These are phyloP conservation scores for rapeseed (Brassica napus) DNA, from an alignment of 345 rosid genomes.

Conservation along the genomic window Da-Ae NC_063440.1:3138501-3139000, in stretches of 20 bases:
- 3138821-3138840: conserved; percentile 87
- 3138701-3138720: background rate
- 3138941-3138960: conserved; percentile 13
- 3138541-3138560: conserved; percentile 9
- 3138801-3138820: conserved; percentile 61
- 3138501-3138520: background rate
- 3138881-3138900: background rate
- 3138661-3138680: conserved; percentile 13
- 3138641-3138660: conserved; percentile 48
- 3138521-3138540: background rate
- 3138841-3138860: conserved; percentile 99
- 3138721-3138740: background rate
- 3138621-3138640: conserved; percentile 73
- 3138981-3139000: conserved; percentile 80
- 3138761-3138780: conserved; percentile 67
- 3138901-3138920: background rate
- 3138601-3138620: conserved; percentile 68
- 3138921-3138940: conserved; percentile 13
- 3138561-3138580: conserved; percentile 48
- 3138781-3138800: conserved; percentile 60
- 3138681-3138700: background rate
- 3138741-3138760: conserved; percentile 73
- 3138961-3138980: conserved; percentile 77
- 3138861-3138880: conserved; percentile 36
- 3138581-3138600: conserved; percentile 56